Evolutionary conservation across 1,284 basidiomycete genomes (phyloP), one percentile per base, ranked within the genome.

Genomic region (Rhodotorula sp.): DNA sequence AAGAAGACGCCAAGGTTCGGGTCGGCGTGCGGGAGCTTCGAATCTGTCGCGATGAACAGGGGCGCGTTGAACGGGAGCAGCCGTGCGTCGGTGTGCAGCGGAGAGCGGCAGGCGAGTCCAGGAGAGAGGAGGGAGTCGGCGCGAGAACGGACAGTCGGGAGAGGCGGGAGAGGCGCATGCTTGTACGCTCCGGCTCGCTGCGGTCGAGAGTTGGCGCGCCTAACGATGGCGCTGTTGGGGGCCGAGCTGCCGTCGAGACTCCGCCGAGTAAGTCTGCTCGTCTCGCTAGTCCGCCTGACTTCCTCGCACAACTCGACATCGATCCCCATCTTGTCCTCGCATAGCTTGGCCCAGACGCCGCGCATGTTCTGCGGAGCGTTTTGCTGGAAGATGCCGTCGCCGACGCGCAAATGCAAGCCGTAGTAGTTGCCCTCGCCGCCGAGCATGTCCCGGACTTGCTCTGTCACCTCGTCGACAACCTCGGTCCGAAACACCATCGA

Each of bases 41-140:
- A 82, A 77, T 91, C 89, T 3, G 89, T 90, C 7, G 90, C 86
- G 67, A 91, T 83, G 79, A 86, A 91, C 30, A 91, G 76, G 0
- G 88, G 88, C 18, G 80, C 81, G 71, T 88, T 89, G 62, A 89
- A 82, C 7, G 76, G 75, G 24, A 75, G 68, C 31, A 86, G 81
- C 6, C 75, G 69, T 5, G 64, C 30, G 34, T 59, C 44, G 26
- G 71, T 68, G 47, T 76, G 69, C 6, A 78, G 62, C 1, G 53
- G 55, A 28, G 46, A 77, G 77, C 53, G 70, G 48, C 77, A 78
- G 3, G 72, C 68, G n/a, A 73, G 73, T n/a, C 77, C 75, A 0
- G 56, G 22, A 48, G 76, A 68, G 67, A 77, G 34, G 47, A 73
- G 44, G 62, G 78, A 54, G 54, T 71, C n/a, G 9, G 57, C 40